A percentile compares a stretch with the other conserved stretches of the same genome.
Conservation (phyloP, 345 rosid species). For the Euphorbia peplus region DNA sequence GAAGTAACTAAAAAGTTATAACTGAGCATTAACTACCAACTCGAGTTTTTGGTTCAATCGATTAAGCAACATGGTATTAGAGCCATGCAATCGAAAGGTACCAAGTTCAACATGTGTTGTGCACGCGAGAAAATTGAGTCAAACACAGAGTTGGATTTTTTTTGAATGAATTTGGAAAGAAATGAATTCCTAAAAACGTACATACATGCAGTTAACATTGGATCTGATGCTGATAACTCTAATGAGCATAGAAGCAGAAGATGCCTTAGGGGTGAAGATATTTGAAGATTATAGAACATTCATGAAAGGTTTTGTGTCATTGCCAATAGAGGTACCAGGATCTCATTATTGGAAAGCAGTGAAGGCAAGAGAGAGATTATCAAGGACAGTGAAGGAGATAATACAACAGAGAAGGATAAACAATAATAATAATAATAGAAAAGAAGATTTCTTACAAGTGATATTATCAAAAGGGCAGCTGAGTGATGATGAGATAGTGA, state of each 20-base stretch:
- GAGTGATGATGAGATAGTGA: conserved; percentile 54
- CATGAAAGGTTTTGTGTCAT: conserved; percentile 82
- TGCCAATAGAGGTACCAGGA: conserved; percentile 70
- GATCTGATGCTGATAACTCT: conserved; percentile 66
- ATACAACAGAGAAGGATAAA: conserved; percentile 45
- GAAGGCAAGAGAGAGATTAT: conserved; percentile 81
- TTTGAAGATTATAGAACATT: conserved; percentile 59
- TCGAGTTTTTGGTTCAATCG: too few relatives aligned
- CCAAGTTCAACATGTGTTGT: too few relatives aligned
- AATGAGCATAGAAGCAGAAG: conserved; percentile 64
- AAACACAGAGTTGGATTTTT: too few relatives aligned
- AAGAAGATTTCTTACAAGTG: conserved; percentile 63
- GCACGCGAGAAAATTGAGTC: too few relatives aligned
- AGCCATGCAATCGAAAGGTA: too few relatives aligned
- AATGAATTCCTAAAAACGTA: too few relatives aligned
- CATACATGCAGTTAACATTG: conserved; percentile 70
- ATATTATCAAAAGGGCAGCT: conserved; percentile 51
- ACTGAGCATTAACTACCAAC: too few relatives aligned
- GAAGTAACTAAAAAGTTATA: too few relatives aligned
- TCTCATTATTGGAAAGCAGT: conserved; percentile 70
- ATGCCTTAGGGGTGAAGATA: conserved; percentile 46
- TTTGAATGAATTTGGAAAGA: too few relatives aligned
- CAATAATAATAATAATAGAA: conserved; percentile 1
- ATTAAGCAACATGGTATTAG: too few relatives aligned
- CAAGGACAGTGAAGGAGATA: conserved; percentile 45